Base-by-base conservation (phyloP, 2,329 filamentous ascomycete genomes). In the Fusarium sp. region DNA sequence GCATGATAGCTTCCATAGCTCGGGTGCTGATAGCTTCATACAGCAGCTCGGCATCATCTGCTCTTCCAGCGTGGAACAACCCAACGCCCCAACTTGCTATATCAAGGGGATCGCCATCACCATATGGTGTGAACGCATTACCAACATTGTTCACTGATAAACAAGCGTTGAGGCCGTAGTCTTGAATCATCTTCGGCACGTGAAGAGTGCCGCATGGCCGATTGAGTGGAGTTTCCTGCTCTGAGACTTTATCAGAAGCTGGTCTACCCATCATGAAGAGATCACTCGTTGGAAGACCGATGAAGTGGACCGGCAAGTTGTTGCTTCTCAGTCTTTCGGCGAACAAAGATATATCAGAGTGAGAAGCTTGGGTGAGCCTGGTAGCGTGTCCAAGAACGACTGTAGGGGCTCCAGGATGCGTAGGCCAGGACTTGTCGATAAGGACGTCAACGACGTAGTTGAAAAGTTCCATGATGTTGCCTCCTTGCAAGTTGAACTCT, bases 321-420 rank as follows among this genome's bases (percentile, higher is more conserved):
- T 36, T 24, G 1, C 7, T 9, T 14, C 11, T 38, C 11, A 65
- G 13, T 6, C 17, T 44, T 0, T 38, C 2, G 3, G 62, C 43
- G 1, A 65, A 28, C 10, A 2, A 8, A 6, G 17, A 6, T 3
- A 65, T 15, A 14, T 65, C 46, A 9, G 20, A 17, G 5, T 65
- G 61, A 1, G 60, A 26, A 5, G 62, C 62, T 0, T 31, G n/a
- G 6, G 60, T 53, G 2, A 65, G 26, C 9, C 60, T 39, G 1
- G 62, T 65, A 7, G 62, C 60, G 11, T 65, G 60, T 6, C 62
- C 60, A 0, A 65, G 43, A n/a, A 65, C 53, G 7, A 65, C 10
- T 0, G 62, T 60, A 2, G 31, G 38, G 5, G 36, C 42, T 2
- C 45, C 60, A 3, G 18, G 9, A 10, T 48, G 2, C 4, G 53